Conservation (phyloP, 257 asterid species). For the Solanum sejunctum region DNA sequence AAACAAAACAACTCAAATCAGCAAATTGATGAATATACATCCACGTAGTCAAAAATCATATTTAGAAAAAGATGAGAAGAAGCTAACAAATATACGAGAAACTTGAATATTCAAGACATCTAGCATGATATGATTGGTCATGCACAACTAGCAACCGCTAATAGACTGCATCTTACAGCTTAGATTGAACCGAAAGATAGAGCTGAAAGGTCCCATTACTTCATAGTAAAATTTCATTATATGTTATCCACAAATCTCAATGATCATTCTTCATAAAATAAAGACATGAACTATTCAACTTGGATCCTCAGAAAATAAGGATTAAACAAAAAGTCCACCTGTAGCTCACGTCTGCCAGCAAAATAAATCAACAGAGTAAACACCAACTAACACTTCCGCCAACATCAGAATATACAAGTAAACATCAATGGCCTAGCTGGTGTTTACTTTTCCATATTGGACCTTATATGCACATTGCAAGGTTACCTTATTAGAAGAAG, state of each 20-base stretch:
- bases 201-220: neutral
- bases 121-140: neutral
- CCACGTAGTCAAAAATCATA: neutral
- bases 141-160: neutral
- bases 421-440: neutral
- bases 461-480: neutral
- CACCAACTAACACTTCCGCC: neutral
- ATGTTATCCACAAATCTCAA: neutral
- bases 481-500: neutral
- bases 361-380: neutral
- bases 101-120: neutral
- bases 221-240: neutral
- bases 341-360: neutral
- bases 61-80: neutral
- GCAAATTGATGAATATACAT: neutral
- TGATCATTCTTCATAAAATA: neutral
- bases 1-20: constrained; percentile 7
- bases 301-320: neutral
- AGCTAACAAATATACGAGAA: neutral
- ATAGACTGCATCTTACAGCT: neutral
- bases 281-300: neutral
- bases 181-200: neutral
- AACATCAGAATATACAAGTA: neutral
- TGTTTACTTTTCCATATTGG: neutral
- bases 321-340: neutral